Evolutionary conservation across 345 rosid species (phyloP).

Genomic region (Populus nigra): DNA sequence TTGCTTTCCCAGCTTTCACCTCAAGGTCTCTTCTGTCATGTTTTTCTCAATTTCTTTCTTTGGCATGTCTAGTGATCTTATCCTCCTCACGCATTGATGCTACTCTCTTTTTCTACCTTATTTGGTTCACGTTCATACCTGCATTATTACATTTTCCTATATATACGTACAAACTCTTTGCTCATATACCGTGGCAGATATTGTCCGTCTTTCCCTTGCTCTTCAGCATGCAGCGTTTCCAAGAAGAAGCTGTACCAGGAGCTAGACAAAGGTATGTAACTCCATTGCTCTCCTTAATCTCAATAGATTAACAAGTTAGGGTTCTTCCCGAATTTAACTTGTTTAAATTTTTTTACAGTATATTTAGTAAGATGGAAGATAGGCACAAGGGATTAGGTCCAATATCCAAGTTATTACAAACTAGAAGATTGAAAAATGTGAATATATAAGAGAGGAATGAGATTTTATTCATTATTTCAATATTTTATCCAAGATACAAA

Average conservation of each 20-base stretch:
- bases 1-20: conserved; percentile 17
- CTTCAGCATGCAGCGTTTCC: not conserved
- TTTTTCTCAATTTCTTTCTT: not conserved
- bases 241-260: not conserved
- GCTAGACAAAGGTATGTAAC: not conserved
- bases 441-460: no score
- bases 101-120: not conserved
- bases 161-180: no score
- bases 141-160: not conserved
- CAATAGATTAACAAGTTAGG: not conserved
- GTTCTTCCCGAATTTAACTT: not conserved
- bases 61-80: not conserved
- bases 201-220: not conserved
- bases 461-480: no score
- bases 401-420: not conserved
- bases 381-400: not conserved
- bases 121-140: no score
- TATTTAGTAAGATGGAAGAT: no score
- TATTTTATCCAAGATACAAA: no score
- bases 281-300: not conserved
- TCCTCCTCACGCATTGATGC: not conserved
- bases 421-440: not conserved
- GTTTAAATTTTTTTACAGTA: not conserved
- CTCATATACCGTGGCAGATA: no score
- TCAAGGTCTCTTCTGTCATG: not conserved